phyloP scores from a whole-genome alignment of 371 early-diverging fungal genomes.

The Parasitella parasitica region DNA sequence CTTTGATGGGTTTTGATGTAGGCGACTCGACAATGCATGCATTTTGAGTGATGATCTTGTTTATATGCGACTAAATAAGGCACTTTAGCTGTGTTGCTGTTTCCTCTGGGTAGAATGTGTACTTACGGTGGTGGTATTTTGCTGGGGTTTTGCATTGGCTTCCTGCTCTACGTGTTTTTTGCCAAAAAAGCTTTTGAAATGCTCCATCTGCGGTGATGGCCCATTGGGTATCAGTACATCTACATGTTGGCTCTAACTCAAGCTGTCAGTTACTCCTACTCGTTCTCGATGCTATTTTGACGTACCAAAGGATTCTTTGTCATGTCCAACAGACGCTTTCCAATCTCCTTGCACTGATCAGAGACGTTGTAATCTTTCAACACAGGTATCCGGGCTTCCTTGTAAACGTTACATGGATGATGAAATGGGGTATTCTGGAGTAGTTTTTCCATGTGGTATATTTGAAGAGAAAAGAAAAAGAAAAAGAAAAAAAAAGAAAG shows the following conservation, averaged over 20 bases:
- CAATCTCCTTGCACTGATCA: constrained; percentile 28
- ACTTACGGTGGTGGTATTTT: neutral
- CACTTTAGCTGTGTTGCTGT: neutral
- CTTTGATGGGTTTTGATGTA: constrained; percentile 7
- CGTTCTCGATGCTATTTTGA: no score
- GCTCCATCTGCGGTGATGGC: constrained; percentile 8
- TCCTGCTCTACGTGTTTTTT: neutral
- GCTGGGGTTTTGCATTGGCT: neutral
- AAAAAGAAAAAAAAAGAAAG: neutral
- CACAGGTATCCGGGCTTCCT: constrained; percentile 24
- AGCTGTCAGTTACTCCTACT: neutral
- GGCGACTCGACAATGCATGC: constrained; percentile 11
- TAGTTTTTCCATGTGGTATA: neutral
- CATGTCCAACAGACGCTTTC: constrained; percentile 17
- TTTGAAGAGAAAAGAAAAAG: neutral
- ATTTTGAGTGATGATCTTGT: constrained; percentile 2
- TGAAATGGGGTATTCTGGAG: constrained; percentile 16
- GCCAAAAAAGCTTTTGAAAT: constrained; percentile 24
- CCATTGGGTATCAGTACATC: constrained; percentile 23
- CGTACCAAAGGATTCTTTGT: constrained; percentile 29
- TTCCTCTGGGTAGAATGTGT: no score
- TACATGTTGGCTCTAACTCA: constrained; percentile 34
- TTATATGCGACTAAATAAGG: neutral
- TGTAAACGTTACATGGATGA: constrained; percentile 21
- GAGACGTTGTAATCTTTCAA: constrained; percentile 21